Conservation (phyloP, 352 stramenopile species). For the Pythium phragmiticola region DNA sequence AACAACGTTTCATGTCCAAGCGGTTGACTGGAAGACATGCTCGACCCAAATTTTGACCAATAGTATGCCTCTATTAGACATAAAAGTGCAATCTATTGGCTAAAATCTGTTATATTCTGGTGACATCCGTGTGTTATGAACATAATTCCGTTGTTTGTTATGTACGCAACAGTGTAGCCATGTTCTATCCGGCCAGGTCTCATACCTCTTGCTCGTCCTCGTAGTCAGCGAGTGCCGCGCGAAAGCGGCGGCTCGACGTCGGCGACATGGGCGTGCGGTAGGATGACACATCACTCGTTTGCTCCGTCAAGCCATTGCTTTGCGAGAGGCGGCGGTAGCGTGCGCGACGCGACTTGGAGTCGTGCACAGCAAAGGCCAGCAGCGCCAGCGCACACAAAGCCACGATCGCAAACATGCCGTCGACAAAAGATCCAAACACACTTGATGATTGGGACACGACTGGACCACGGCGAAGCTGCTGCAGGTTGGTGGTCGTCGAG, state of each 20-base stretch:
- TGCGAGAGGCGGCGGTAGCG: slow-evolving; percentile 26
- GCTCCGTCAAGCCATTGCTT: background rate
- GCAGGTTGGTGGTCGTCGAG: background rate
- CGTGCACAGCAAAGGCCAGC: slow-evolving; percentile 21
- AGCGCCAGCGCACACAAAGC: slow-evolving; percentile 24
- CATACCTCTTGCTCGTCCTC: slow-evolving; percentile 14
- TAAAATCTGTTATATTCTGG: background rate
- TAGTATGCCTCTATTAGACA: background rate
- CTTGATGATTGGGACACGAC: background rate
- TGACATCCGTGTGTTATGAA: slow-evolving; percentile 1
- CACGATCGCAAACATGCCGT: slow-evolving; percentile 22
- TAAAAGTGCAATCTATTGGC: background rate
- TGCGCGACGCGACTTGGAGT: slow-evolving; percentile 25
- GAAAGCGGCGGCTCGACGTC: background rate
- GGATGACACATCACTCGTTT: background rate
- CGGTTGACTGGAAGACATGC: slow-evolving; percentile 36
- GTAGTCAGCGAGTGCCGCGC: background rate
- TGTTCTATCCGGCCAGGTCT: slow-evolving; percentile 1
- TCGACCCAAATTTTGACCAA: slow-evolving; percentile 19
- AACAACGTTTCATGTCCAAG: slow-evolving; percentile 30
- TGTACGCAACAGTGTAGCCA: slow-evolving; percentile 16
- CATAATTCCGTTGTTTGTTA: slow-evolving; percentile 3
- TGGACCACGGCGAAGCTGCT: slow-evolving; percentile 3
- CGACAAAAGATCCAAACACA: slow-evolving; percentile 20
- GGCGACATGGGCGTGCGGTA: background rate